Base-by-base conservation (phyloP, 148 eudicot species). In the Cornus controversa region DNA sequence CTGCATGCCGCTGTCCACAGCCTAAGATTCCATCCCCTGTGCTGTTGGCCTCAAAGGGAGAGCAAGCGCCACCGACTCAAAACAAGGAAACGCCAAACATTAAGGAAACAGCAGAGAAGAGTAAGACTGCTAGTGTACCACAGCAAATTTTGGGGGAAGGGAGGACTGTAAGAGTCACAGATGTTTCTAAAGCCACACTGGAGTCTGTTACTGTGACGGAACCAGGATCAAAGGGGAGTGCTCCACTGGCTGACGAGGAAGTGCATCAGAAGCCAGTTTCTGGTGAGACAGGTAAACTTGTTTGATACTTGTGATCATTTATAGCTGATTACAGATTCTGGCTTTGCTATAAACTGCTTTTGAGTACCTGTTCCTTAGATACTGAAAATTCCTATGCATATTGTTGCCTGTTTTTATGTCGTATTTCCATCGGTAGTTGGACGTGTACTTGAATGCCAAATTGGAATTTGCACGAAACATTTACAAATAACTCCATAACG, bases 131-230 rank as follows among this genome's bases (percentile, higher is more conserved):
- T 47, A 69, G 40, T 76, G 82, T 75, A 70, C 87, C 87, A 34
- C 81, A 71, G 63, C 74, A 72, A 28, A 73, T 57, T 53, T 77
- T 79, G 16, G 93, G 83, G 31, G 80, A 82, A 78, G 83, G 23
- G 75, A 77, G 71, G 73, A 63, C 34, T 10, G 63, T 42, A 27
- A 86, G 86, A 69, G 78, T 85, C 71, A 81, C 90, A 45, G 92
- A 92, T 87, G 84, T 80, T 31, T 84, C 91, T 78, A 93, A 93
- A 87, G 92, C 91, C 80, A 85, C 91, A n/a, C 91, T 79, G 57
- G 96, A 87, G 80, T 89, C 91, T n/a, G n/a, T n/a, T 53, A 83
- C 83, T 79, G 80, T 75, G 50, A 90, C 78, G 88, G 94, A 90
- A 83, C 88, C 83, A 71, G 91, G 81, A 45, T 88, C 97, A 15